These are phyloP conservation scores for Trichosporon asahii DNA, from an alignment of 1,284 basidiomycete species.

Conservation along the genomic window DNA sequence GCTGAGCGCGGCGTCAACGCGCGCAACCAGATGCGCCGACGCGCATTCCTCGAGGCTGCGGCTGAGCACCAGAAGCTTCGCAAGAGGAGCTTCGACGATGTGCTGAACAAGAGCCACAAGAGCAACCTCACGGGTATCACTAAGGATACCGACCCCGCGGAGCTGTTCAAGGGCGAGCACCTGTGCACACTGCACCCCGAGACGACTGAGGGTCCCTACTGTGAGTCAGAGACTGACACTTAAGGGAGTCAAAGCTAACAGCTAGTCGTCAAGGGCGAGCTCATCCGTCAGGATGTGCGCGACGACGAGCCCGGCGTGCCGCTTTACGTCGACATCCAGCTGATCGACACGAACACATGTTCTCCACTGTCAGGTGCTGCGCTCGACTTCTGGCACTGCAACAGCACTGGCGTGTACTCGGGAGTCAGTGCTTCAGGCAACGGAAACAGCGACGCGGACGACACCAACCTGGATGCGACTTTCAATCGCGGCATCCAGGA, in stretches of 20 bases:
- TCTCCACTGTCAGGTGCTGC: constrained; percentile 64
- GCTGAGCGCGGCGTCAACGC: constrained; percentile 15
- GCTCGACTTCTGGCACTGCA: constrained; percentile 66
- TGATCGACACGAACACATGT: constrained; percentile 69
- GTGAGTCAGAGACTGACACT: constrained; percentile 12
- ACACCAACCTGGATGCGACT: constrained; percentile 50
- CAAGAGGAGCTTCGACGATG: constrained; percentile 11
- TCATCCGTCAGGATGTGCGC: constrained; percentile 56
- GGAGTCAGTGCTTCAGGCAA: constrained; percentile 51
- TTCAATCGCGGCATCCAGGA: constrained; percentile 66
- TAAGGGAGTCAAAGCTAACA: neutral
- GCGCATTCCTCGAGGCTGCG: neutral
- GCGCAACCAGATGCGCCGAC: constrained; percentile 15
- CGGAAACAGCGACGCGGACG: constrained; percentile 40
- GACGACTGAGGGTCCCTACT: constrained; percentile 29
- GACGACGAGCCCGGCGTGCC: constrained; percentile 58
- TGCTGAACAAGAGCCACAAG: constrained; percentile 12
- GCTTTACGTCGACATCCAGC: constrained; percentile 41
- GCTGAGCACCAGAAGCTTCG: neutral
- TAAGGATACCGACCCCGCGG: constrained; percentile 7
- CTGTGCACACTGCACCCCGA: constrained; percentile 27
- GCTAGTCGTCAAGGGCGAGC: constrained; percentile 27
- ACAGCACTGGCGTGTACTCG: constrained; percentile 54
- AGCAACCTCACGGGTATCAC: constrained; percentile 26
- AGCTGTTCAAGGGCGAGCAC: constrained; percentile 19